A percentile compares a stretch with the other conserved stretches of the same genome.
Conservation (phyloP, 768 basidiomycete genomes). For the Suillus hirtellus region DNA sequence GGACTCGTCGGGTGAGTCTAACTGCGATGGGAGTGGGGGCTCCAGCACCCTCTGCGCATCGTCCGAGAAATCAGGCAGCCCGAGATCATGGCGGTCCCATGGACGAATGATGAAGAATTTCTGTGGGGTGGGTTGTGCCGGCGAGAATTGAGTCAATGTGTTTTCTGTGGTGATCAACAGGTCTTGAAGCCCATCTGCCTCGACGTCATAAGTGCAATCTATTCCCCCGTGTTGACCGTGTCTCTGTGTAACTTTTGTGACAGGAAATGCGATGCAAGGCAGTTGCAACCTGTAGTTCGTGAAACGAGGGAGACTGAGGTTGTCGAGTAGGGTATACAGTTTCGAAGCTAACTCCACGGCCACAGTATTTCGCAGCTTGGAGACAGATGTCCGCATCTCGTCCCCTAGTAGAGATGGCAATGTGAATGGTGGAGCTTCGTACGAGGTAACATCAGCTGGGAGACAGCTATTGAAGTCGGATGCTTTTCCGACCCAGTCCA, state of each 20-base stretch:
- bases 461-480: constrained; percentile 11
- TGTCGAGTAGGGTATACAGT: background rate
- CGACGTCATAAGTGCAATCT: background rate
- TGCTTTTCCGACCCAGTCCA: constrained; percentile 7
- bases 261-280: background rate
- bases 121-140: background rate
- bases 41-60: background rate
- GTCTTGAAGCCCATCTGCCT: background rate
- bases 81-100: background rate
- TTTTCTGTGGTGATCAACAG: background rate
- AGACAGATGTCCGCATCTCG: background rate
- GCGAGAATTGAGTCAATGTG: background rate
- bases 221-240: background rate
- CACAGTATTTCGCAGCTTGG: background rate
- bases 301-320: background rate
- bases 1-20: background rate
- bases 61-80: background rate
- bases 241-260: background rate
- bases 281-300: background rate
- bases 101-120: background rate
- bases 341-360: background rate
- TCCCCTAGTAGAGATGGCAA: background rate
- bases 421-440: background rate
- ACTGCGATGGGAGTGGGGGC: too few species aligned
- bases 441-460: background rate